Percentiles rank a stretch among this genome's conserved stretches.
These are phyloP conservation scores for Fusarium goolgardi DNA, from an alignment of 2,329 filamentous ascomycete species.

Conservation along the genomic window DNA sequence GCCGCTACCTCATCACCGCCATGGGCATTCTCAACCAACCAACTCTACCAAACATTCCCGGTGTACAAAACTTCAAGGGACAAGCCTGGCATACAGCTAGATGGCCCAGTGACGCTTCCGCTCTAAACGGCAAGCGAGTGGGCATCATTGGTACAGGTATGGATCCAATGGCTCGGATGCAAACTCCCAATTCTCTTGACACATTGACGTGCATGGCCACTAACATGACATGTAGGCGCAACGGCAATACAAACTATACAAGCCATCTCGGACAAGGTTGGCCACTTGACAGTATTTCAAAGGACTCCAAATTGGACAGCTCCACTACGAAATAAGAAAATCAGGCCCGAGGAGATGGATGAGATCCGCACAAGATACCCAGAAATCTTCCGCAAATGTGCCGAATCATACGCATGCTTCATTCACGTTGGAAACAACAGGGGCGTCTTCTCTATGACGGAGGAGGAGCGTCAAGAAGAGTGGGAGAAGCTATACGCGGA, in stretches of 20 bases:
- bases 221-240: not conserved
- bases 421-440: slow-evolving; percentile 31
- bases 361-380: slow-evolving; percentile 38
- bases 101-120: slow-evolving; percentile 23
- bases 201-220: not conserved
- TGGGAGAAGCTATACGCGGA: slow-evolving; percentile 31
- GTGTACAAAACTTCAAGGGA: slow-evolving; percentile 24
- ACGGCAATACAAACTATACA: slow-evolving; percentile 40
- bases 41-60: slow-evolving; percentile 19
- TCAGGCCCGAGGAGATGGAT: slow-evolving; percentile 33
- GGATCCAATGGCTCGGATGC: not conserved
- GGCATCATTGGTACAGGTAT: slow-evolving; percentile 32
- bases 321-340: slow-evolving; percentile 43
- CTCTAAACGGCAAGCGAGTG: slow-evolving; percentile 25
- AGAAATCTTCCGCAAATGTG: slow-evolving; percentile 37
- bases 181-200: not conserved
- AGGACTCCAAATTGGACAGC: slow-evolving; percentile 38
- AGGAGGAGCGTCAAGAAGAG: slow-evolving; percentile 23
- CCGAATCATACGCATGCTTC: slow-evolving; percentile 42
- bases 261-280: slow-evolving; percentile 31
- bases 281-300: slow-evolving; percentile 36
- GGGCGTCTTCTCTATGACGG: slow-evolving; percentile 36
- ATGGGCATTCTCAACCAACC: slow-evolving; percentile 37
- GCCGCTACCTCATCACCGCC: slow-evolving; percentile 30
- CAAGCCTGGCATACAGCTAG: slow-evolving; percentile 34